A percentile compares a stretch with the other conserved stretches of the same genome.
phyloP scores from a whole-genome alignment of 768 basidiomycete genomes.

The Lentinula sp. region DNA sequence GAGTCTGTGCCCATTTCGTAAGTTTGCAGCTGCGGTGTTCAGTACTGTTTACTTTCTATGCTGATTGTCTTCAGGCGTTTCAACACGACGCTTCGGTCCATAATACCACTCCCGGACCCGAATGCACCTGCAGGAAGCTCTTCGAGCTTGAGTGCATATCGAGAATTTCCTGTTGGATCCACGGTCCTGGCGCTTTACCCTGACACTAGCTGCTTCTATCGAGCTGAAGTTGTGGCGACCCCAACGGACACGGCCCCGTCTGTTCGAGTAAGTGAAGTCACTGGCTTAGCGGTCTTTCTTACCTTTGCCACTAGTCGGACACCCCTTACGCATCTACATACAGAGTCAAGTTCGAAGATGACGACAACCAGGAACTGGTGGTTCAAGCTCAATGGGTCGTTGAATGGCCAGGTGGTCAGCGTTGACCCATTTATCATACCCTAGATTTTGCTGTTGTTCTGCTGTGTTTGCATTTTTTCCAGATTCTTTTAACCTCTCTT shows the following conservation, averaged over 20 bases:
- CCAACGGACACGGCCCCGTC: conserved; percentile 39
- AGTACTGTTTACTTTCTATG: not conserved
- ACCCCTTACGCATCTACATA: conserved; percentile 46
- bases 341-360: conserved; percentile 84
- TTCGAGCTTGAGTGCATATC: conserved; percentile 63
- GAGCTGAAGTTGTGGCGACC: conserved; percentile 74
- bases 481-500: not conserved
- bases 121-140: conserved; percentile 49
- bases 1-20: conserved; percentile 69
- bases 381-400: conserved; percentile 80
- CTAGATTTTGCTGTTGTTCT: not conserved
- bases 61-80: conserved; percentile 39
- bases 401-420: conserved; percentile 55
- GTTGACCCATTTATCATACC: not conserved
- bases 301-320: conserved; percentile 8
- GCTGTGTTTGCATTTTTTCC: not conserved
- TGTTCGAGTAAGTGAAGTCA: conserved; percentile 23
- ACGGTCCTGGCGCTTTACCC: conserved; percentile 87
- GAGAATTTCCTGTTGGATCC: conserved; percentile 63
- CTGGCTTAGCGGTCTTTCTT: not conserved
- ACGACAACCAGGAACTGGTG: conserved; percentile 75
- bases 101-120: conserved; percentile 79
- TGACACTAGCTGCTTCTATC: conserved; percentile 88
- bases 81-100: conserved; percentile 59
- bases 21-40: conserved; percentile 14